phyloP scores from a whole-genome alignment of 2,329 filamentous ascomycete species.

The Sclerotinia minor region DNA sequence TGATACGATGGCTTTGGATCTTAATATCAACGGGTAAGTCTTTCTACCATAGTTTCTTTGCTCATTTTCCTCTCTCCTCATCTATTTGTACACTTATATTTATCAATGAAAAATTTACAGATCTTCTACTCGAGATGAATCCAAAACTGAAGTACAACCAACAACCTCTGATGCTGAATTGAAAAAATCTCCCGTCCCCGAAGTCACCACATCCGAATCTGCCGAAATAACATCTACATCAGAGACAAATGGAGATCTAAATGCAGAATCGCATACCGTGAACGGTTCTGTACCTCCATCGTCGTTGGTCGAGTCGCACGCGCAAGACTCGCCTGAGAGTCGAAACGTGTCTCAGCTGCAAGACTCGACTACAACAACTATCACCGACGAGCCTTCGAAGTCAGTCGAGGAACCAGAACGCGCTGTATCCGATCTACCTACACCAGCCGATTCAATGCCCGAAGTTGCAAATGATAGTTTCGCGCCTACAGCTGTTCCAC shows the following conservation, averaged over 20 bases:
- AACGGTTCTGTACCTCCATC: conserved; percentile 2
- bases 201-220: conserved; percentile 10
- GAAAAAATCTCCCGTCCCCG: conserved; percentile 6
- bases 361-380: conserved; percentile 30
- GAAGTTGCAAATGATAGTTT: conserved; percentile 34
- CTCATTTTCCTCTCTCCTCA: conserved; percentile 36
- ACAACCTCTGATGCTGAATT: conserved; percentile 15
- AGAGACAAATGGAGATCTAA: not conserved
- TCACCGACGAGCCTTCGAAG: conserved; percentile 5
- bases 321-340: conserved; percentile 20
- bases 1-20: conserved; percentile 54
- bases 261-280: not conserved
- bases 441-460: conserved; percentile 31
- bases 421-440: conserved; percentile 21
- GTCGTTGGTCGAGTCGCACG: conserved; percentile 17
- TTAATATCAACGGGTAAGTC: conserved; percentile 61
- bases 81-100: conserved; percentile 39
- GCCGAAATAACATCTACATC: not conserved
- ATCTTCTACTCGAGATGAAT: conserved; percentile 39
- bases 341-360: conserved; percentile 14
- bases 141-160: conserved; percentile 26
- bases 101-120: conserved; percentile 41
- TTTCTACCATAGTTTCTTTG: conserved; percentile 35
- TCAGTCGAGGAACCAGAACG: conserved; percentile 4
- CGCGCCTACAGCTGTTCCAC: conserved; percentile 36